These are phyloP conservation scores for Butyriboletus loyo DNA, from an alignment of 768 basidiomycete species.

Conservation along the genomic window DNA sequence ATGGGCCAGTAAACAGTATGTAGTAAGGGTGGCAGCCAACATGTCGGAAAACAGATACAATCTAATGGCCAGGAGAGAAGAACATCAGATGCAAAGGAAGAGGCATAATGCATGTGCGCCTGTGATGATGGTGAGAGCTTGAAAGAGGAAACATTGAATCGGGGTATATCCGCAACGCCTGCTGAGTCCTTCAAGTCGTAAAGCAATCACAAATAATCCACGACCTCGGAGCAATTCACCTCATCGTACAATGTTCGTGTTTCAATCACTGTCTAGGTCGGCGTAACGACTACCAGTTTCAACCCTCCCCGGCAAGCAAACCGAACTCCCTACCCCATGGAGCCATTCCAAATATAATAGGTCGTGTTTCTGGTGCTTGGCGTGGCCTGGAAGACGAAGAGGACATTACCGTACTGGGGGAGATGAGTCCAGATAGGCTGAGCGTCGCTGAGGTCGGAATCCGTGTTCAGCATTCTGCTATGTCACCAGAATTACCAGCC, in stretches of 20 bases:
- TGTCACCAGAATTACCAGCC: not conserved
- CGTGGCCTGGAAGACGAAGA: slow-evolving; percentile 2
- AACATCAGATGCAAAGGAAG: not conserved
- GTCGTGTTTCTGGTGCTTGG: not conserved
- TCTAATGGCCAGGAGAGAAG: not conserved
- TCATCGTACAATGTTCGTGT: not conserved
- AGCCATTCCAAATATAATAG: slow-evolving; percentile 8
- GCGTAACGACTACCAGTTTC: not conserved
- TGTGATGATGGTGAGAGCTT: too few relatives aligned
- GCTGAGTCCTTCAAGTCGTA: not conserved
- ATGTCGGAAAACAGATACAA: too few relatives aligned
- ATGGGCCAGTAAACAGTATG: too few relatives aligned
- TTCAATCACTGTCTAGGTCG: not conserved
- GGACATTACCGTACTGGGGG: not conserved
- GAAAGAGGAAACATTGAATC: not conserved
- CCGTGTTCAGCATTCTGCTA: not conserved
- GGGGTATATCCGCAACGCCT: not conserved
- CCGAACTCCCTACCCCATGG: not conserved
- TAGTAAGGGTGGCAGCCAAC: too few relatives aligned
- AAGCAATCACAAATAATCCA: not conserved
- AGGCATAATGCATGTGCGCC: not conserved
- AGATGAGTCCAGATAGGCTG: not conserved
- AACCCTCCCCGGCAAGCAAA: not conserved
- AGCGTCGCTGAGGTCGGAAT: not conserved
- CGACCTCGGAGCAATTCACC: too few relatives aligned